Conservation (phyloP, 192 early-diverging fungal genomes). For the Martensiomyces pterosporus region DNA sequence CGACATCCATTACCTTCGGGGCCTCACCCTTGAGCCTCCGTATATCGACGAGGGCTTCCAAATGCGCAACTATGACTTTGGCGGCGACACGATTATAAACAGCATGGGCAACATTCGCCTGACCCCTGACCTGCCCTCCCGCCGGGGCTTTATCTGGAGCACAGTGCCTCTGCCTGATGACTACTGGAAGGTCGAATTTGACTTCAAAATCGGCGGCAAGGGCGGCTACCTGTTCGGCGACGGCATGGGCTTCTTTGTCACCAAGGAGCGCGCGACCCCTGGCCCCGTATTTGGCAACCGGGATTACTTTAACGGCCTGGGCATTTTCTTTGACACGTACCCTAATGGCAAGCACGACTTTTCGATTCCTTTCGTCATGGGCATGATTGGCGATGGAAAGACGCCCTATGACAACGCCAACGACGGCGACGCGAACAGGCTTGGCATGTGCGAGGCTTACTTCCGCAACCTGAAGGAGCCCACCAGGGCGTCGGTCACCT, state of each 20-base stretch:
- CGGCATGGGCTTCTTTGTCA: constrained; percentile 95
- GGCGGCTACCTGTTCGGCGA: constrained; percentile 82
- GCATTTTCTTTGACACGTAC: constrained; percentile 97
- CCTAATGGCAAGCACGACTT: constrained; percentile 68
- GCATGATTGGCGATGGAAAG: constrained; percentile 90
- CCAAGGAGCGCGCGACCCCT: constrained; percentile 59
- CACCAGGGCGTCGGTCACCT: constrained; percentile 68
- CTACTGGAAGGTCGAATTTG: constrained; percentile 79
- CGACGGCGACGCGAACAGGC: constrained; percentile 72
- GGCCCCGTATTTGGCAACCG: constrained; percentile 89
- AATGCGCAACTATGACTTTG: constrained; percentile 93
- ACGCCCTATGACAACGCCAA: constrained; percentile 79
- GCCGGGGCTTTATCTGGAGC: constrained; percentile 80
- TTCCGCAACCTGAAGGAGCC: constrained; percentile 65
- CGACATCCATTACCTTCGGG: constrained; percentile 32
- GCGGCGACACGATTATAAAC: constrained; percentile 86
- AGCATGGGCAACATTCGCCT: constrained; percentile 82
- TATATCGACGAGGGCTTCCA: constrained; percentile 67
- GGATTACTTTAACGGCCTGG: constrained; percentile 87
- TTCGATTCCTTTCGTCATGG: constrained; percentile 84
- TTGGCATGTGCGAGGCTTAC: constrained; percentile 69
- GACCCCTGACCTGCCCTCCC: constrained; percentile 74
- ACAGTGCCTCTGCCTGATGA: constrained; percentile 27
- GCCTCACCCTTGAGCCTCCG: constrained; percentile 36
- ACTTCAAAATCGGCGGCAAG: constrained; percentile 81